phyloP scores from a whole-genome alignment of 257 asterid genomes.

The Linaria vulgaris region DNA sequence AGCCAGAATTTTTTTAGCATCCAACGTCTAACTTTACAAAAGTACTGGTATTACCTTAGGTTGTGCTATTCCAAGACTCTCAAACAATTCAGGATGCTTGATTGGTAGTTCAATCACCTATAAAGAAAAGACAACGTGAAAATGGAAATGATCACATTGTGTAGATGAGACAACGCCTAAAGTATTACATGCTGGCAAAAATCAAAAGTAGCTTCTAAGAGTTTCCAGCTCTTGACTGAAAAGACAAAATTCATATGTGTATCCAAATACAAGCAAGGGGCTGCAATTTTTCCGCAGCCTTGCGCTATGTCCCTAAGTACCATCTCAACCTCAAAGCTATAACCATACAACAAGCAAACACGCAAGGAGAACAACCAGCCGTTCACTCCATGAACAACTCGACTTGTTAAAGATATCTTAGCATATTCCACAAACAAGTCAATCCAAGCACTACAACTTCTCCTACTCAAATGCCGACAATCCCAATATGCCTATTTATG shows the following conservation, averaged over 20 bases:
- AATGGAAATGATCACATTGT: conserved; percentile 16
- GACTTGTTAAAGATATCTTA: background rate
- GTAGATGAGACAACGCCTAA: conserved; percentile 1
- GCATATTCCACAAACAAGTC: background rate
- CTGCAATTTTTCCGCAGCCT: no score
- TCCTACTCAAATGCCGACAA: background rate
- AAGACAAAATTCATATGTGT: background rate
- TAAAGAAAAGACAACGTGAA: conserved; percentile 19
- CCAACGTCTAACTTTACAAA: conserved; percentile 4
- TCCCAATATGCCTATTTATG: background rate
- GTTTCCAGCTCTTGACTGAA: background rate
- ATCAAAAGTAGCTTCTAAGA: background rate
- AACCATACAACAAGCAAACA: background rate
- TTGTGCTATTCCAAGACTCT: conserved; percentile 66
- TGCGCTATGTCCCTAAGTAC: background rate
- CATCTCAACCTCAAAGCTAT: background rate
- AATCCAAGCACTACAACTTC: background rate
- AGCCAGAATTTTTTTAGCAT: conserved; percentile 14
- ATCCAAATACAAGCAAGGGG: background rate
- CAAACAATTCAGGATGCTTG: conserved; percentile 64
- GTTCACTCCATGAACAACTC: background rate
- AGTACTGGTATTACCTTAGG: conserved; percentile 56
- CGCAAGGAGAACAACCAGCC: background rate
- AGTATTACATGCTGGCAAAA: background rate
- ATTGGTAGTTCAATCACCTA: conserved; percentile 69